Evolutionary conservation across 2,329 filamentous ascomycete species (phyloP), one percentile per base, ranked within the genome.

Genomic region (Diaporthe eres): DNA sequence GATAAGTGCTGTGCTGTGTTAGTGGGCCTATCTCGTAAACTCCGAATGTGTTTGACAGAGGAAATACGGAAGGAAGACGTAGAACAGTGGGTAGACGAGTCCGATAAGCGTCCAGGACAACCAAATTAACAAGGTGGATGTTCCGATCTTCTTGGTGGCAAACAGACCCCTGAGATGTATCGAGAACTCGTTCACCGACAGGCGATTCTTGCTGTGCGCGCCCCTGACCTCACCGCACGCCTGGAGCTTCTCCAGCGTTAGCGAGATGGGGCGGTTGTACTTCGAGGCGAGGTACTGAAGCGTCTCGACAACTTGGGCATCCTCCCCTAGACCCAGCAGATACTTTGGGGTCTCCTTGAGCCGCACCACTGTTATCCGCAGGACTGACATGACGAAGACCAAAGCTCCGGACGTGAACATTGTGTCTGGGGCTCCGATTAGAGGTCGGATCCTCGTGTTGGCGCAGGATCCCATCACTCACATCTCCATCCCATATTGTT

Each of bases 61-160:
- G 12, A 83, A 85, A 77, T 81, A 88, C 85, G 91, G 91, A 2
- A 95, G 84, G 82, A 95, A 95, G 72, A 94, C 93, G 78, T 94
- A 93, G 83, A 94, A 95, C 0, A 95, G 86, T 0, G 94, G 93
- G 79, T 95, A 95, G 0, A 92, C 93, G 0, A 95, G 87, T 9
- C 93, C 93, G 47, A 94, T 93, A 2, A 93, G 81, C 0, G 90
- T 87, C 93, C 93, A 95, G 0, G 90, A 92, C 8, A 93, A 80
- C 90, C 92, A 94, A 77, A 95, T 91, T 75, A 95, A 83, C 0
- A 84, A 77, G 0, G 93, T 95, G 0, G 90, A 92, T 2, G 92
- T 80, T 1, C 85, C 90, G 74, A 94, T 90, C 74, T 86, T 88
- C 71, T 82, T 88, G 0, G 92, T 94, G 0, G 85, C 84, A 79